A percentile compares a stretch with the other conserved stretches of the same genome.
These are phyloP conservation scores for Mucor piriformis DNA, from an alignment of 371 early-diverging fungal genomes.

Conservation along the genomic window DNA sequence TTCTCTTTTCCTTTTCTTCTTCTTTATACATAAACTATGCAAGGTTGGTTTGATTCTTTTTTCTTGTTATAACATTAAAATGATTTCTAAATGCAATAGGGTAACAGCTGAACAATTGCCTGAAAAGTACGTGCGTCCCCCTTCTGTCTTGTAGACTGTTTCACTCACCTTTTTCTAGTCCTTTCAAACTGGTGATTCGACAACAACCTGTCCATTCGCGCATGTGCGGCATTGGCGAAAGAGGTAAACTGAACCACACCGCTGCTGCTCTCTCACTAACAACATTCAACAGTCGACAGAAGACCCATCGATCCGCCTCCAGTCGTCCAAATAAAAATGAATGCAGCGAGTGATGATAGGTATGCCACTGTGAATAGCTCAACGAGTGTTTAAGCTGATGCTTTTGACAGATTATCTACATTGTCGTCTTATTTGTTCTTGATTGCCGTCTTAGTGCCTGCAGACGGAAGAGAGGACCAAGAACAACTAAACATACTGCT, in stretches of 20 bases:
- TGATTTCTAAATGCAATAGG: slow-evolving; percentile 1
- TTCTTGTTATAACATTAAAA: background rate
- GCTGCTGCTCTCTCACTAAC: background rate
- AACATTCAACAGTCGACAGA: slow-evolving; percentile 44
- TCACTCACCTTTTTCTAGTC: slow-evolving; percentile 10
- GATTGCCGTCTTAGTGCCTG: slow-evolving; percentile 40
- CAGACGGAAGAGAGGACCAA: slow-evolving; percentile 4
- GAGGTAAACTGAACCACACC: slow-evolving; percentile 30
- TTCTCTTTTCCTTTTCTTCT: slow-evolving; percentile 9
- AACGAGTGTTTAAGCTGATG: no score
- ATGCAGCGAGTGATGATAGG: slow-evolving; percentile 8
- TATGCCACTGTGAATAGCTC: background rate
- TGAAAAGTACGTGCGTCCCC: slow-evolving; percentile 4
- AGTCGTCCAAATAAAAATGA: slow-evolving; percentile 40
- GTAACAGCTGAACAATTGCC: slow-evolving; percentile 1
- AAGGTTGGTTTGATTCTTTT: slow-evolving; percentile 7
- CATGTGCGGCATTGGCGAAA: slow-evolving; percentile 55
- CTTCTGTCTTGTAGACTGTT: background rate
- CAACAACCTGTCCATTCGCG: slow-evolving; percentile 57
- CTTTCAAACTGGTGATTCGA: slow-evolving; percentile 39
- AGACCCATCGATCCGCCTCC: slow-evolving; percentile 55
- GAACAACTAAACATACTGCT: slow-evolving; percentile 19
- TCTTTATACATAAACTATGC: slow-evolving; percentile 6
- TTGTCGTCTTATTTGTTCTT: slow-evolving; percentile 37
- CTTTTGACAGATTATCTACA: slow-evolving; percentile 15